Conservation (phyloP, 164 flowering plant species). For the Cinnamomum chago region DNA sequence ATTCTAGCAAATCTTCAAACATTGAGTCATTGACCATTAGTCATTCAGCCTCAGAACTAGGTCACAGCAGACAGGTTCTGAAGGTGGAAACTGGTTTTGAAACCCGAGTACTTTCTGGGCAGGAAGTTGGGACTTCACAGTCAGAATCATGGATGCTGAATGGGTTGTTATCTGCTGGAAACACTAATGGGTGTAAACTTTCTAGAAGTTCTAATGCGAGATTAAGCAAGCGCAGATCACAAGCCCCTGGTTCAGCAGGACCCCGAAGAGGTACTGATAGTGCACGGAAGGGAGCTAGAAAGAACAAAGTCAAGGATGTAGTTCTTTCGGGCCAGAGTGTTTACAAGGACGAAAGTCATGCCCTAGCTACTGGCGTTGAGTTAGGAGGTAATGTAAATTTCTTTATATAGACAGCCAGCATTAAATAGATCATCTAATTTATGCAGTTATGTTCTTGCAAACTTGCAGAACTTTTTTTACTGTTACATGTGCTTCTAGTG, state of each 20-base stretch:
- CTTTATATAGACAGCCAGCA: slow-evolving; percentile 4
- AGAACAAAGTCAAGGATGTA: slow-evolving; percentile 26
- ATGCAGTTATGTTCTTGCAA: slow-evolving; percentile 9
- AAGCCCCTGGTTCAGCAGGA: slow-evolving; percentile 21
- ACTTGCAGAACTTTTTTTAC: neutral
- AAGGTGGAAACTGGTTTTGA: slow-evolving; percentile 17
- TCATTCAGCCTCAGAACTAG: slow-evolving; percentile 14
- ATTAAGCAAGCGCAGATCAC: slow-evolving; percentile 31
- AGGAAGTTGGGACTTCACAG: slow-evolving; percentile 15
- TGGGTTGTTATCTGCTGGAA: slow-evolving; percentile 14
- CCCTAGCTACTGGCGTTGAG: slow-evolving; percentile 7
- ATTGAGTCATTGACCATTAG: slow-evolving; percentile 14
- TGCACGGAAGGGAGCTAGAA: slow-evolving; percentile 20
- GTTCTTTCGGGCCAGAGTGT: slow-evolving; percentile 12
- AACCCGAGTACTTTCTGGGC: slow-evolving; percentile 9
- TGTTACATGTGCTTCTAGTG: neutral
- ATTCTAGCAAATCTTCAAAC: slow-evolving; percentile 20
- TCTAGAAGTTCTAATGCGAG: slow-evolving; percentile 27
- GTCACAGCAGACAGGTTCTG: slow-evolving; percentile 12
- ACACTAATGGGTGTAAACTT: slow-evolving; percentile 22
- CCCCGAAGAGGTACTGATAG: slow-evolving; percentile 22
- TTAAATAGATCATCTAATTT: neutral
- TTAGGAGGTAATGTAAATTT: slow-evolving; percentile 20
- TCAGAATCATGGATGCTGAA: slow-evolving; percentile 21
- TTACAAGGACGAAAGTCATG: slow-evolving; percentile 16